Evolutionary conservation across 805 yeast genomes (phyloP).

Genomic region (Lachancea kluyveri): DNA sequence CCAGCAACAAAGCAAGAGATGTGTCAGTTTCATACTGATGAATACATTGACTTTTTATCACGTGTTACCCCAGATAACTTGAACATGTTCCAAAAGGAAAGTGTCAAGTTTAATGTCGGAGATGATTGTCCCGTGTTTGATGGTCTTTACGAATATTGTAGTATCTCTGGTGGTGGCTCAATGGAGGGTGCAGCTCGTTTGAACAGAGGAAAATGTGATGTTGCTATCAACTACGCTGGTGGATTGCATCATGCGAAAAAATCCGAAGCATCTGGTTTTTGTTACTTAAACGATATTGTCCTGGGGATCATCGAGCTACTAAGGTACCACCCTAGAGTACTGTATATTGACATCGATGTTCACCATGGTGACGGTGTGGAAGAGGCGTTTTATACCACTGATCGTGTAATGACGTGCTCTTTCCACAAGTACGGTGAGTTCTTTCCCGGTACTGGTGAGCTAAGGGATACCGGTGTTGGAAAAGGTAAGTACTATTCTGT

Average conservation of each 20-base stretch:
- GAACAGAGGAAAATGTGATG: constrained; percentile 81
- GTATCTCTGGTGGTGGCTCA: constrained; percentile 88
- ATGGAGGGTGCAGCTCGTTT: constrained; percentile 87
- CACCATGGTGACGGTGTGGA: constrained; percentile 99
- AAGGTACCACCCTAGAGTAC: constrained; percentile 84
- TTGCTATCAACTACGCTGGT: constrained; percentile 95
- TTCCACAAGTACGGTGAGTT: constrained; percentile 93
- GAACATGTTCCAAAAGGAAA: constrained; percentile 45
- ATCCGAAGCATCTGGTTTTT: constrained; percentile 89
- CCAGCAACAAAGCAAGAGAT: constrained; percentile 79
- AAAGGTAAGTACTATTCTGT: constrained; percentile 78
- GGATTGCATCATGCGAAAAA: constrained; percentile 97
- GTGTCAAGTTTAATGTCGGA: constrained; percentile 74
- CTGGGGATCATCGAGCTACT: constrained; percentile 78
- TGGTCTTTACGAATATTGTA: constrained; percentile 87
- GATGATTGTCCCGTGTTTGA: constrained; percentile 95
- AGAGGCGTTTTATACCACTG: constrained; percentile 92
- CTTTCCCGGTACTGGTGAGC: constrained; percentile 90
- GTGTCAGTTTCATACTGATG: constrained; percentile 77
- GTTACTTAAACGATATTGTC: constrained; percentile 92
- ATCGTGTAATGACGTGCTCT: constrained; percentile 92
- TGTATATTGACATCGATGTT: constrained; percentile 89
- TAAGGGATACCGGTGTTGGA: constrained; percentile 79
- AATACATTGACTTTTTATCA: constrained; percentile 72
- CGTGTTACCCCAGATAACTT: constrained; percentile 69